Base-by-base conservation (phyloP, 345 rosid genomes). In the Chamaenerion angustifolium region DNA sequence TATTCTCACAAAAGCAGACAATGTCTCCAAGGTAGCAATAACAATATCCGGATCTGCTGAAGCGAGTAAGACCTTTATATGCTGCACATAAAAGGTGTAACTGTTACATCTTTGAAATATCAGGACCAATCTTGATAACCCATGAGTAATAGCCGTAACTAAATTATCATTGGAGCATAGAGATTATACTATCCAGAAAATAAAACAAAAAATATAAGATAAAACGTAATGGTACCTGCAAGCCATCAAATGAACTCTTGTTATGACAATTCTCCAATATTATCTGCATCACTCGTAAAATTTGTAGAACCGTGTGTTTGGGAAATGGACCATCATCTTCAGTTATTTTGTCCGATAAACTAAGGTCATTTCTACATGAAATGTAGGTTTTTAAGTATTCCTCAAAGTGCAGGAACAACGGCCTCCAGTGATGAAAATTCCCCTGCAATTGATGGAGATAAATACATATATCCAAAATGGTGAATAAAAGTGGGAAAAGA, bases 361-460 rank as follows among this genome's bases (percentile, higher is more conserved):
- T 71, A 53, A 83, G 76, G 69, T 83, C 98, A 63, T 78, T 90
- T 71, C 98, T 83, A 69, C 71, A 61, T 48, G 83, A 74, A 70
- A 90, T 43, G 68, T 71, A 83, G 6, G 88, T 73, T 85, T 81
- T 86, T 76, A 90, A 81, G 64, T 90, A 90, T 56, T 78, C 75
- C 57, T 86, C 98, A 60, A 90, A 90, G 69, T 86, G 95, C 55
- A 81, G 78, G 78, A 90, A 86, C 64, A 90, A 54, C 2, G 87
- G 94, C 71, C 92, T 81, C 98, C 98, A 90, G 69, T 90, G 95
- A 78, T 86, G 92, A 66, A 86, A 86, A 68, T 79, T 90, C 11
- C 98, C 98, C 98, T 90, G 80, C 35, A 63, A 46, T 48, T 40
- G 66, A 69, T 57, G 19, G 11, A 46, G 47, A 43, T 31, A 44